Base-by-base conservation (phyloP, 805 yeast species). In the Lachancea kluyveri region DNA sequence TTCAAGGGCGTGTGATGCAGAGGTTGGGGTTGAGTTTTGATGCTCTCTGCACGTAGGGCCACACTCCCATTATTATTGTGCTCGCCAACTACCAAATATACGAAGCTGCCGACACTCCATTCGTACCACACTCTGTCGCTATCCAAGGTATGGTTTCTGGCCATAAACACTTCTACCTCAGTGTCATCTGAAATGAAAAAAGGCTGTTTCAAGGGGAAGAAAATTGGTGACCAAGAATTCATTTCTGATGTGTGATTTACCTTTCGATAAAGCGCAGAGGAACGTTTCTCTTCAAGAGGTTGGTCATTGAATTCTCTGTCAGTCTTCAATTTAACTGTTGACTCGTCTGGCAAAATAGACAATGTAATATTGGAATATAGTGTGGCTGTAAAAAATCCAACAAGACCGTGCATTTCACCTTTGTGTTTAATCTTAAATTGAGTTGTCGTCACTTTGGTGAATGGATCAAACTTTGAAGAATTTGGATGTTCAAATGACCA, bases 361-460 rank as follows among this genome's bases (percentile, higher is more conserved):
- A 54, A 17, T 6, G 50, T 50, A 15, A 77, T 62, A 28, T 74
- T 79, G 1, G 68, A 72, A 51, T 76, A 83, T n/a, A 87, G 63
- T 3, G 58, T 69, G 0, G 92, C 77, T n/a, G 67, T 67, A 48
- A 88, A 88, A 48, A 65, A 77, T 0, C 96, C 96, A 3, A 75
- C 62, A 21, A 87, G 52, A 0, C 90, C 95, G 52, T 85, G 88
- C 3, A 84, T 53, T 12, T 68, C 68, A 2, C 80, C 72, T 32
- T 70, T 65, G 19, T 68, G 57, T 10, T 65, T 62, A 5, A 72
- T 62, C 29, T 61, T 60, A 38, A 79, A 68, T 3, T 61, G 59
- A 3, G 62, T 60, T 9, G 59, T 57, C 2, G 51, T 37, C 17
- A 35, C 45, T 27, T 37, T 44, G 6, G 40, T 37, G 27, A 53